A percentile compares a stretch with the other conserved stretches of the same genome.
Evolutionary conservation across 495 filamentous ascomycete species (phyloP).

Genomic region (Penicillium roqueforti): DNA sequence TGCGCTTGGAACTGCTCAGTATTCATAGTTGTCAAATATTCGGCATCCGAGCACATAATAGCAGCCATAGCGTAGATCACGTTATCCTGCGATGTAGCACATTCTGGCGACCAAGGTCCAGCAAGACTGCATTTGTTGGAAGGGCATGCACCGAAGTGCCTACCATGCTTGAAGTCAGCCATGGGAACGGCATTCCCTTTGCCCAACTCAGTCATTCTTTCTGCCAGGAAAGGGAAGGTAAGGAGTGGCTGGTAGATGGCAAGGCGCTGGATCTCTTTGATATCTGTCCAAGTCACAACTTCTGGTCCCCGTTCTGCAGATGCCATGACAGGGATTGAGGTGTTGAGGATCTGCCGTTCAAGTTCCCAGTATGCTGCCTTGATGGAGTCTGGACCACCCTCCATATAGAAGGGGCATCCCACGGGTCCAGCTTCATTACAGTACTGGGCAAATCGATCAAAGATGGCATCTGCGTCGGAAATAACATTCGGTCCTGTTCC

Average conservation of each 20-base stretch:
- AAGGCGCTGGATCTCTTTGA: constrained; percentile 29
- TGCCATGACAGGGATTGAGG: constrained; percentile 45
- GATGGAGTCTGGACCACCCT: constrained; percentile 36
- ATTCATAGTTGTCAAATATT: constrained; percentile 37
- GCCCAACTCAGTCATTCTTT: constrained; percentile 50
- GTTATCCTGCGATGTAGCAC: constrained; percentile 39
- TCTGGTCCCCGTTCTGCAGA: constrained; percentile 35
- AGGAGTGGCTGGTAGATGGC: constrained; percentile 55
- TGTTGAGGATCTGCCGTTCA: constrained; percentile 35
- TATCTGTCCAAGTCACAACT: constrained; percentile 41
- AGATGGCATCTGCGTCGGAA: constrained; percentile 46
- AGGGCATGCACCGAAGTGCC: constrained; percentile 32
- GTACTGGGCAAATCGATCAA: constrained; percentile 44
- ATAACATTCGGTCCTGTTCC: constrained; percentile 41
- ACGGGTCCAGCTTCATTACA: constrained; percentile 43
- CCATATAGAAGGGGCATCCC: constrained; percentile 42
- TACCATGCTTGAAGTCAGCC: constrained; percentile 42
- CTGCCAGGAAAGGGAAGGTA: constrained; percentile 54
- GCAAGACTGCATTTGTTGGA: constrained; percentile 34
- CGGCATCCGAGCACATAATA: constrained; percentile 61
- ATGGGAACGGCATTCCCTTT: constrained; percentile 50
- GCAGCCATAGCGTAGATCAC: constrained; percentile 43
- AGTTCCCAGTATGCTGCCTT: constrained; percentile 37
- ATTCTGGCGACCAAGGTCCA: constrained; percentile 40
- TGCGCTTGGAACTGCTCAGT: constrained; percentile 44